phyloP scores from a whole-genome alignment of 129 eudicot species.

The Escallonia herrerae region DNA sequence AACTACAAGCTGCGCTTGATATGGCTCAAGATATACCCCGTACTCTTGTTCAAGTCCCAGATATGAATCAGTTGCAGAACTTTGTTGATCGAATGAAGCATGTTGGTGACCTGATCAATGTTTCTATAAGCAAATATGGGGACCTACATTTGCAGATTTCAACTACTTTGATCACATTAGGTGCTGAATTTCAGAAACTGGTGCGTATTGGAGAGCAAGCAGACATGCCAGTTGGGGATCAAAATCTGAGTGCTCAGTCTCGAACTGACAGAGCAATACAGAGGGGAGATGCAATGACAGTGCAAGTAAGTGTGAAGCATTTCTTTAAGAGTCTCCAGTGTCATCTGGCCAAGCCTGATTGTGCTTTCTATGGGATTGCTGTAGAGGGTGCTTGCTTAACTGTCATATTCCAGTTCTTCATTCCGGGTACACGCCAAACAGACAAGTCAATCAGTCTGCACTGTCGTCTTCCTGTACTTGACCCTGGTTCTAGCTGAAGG shows the following conservation, averaged over 20 bases:
- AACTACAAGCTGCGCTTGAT: constrained; percentile 72
- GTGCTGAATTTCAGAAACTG: constrained; percentile 79
- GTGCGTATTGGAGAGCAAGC: constrained; percentile 69
- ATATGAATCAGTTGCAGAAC: constrained; percentile 50
- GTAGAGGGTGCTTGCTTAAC: constrained; percentile 74
- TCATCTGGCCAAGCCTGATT: constrained; percentile 87
- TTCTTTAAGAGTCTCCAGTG: constrained; percentile 75
- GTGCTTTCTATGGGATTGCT: constrained; percentile 83
- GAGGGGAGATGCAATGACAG: constrained; percentile 68
- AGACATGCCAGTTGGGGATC: constrained; percentile 34
- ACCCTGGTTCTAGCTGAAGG: constrained; percentile 62
- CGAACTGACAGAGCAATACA: constrained; percentile 53
- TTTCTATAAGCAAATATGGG: constrained; percentile 62
- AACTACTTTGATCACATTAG: constrained; percentile 63
- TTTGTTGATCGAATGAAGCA: constrained; percentile 92
- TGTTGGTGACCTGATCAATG: constrained; percentile 69
- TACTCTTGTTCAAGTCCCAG: constrained; percentile 68
- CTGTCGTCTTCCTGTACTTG: constrained; percentile 95
- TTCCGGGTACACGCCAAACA: constrained; percentile 81
- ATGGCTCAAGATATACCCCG: constrained; percentile 68
- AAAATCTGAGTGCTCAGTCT: constrained; percentile 47
- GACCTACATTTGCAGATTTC: constrained; percentile 75
- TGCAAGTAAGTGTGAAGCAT: constrained; percentile 92
- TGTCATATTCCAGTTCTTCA: constrained; percentile 76
- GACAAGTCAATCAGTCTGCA: constrained; percentile 88